Evolutionary conservation across 1,139 yeast species (phyloP).

Genomic region (Magnusiomyces clavatus): DNA sequence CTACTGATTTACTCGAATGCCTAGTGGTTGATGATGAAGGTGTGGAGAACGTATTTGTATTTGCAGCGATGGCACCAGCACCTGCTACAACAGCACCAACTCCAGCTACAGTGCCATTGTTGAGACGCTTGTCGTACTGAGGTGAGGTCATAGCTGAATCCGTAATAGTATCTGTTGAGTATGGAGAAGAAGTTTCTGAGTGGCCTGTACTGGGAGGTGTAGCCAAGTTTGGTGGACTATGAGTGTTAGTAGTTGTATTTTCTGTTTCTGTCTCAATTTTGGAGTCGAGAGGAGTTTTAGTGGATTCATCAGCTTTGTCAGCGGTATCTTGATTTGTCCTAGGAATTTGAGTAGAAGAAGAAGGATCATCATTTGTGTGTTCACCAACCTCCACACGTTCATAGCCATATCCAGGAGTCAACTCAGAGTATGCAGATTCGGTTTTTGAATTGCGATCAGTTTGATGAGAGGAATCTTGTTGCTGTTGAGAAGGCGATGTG

Average conservation of each 20-base stretch:
- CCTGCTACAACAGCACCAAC: neutral
- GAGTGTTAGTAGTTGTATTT: neutral
- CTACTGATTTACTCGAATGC: no score
- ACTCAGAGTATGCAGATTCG: conserved; percentile 17
- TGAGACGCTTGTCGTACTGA: neutral
- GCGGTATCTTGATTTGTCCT: neutral
- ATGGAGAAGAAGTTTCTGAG: neutral
- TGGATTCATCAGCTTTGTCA: neutral
- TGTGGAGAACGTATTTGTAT: neutral
- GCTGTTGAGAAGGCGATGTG: neutral
- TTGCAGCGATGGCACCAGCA: neutral
- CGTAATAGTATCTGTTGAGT: neutral
- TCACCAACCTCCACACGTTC: conserved; percentile 19
- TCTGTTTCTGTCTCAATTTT: neutral
- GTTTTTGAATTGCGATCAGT: conserved; percentile 5
- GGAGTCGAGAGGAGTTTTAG: neutral
- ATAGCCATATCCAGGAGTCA: conserved; percentile 20
- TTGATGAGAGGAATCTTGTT: neutral
- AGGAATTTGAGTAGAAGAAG: neutral
- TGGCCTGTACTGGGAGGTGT: neutral
- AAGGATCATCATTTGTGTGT: neutral
- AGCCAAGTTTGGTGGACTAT: neutral
- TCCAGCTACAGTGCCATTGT: neutral
- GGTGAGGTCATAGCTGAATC: neutral
- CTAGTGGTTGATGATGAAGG: neutral